Conservation (phyloP, 345 rosid genomes). For the Camelina laxa region DNA sequence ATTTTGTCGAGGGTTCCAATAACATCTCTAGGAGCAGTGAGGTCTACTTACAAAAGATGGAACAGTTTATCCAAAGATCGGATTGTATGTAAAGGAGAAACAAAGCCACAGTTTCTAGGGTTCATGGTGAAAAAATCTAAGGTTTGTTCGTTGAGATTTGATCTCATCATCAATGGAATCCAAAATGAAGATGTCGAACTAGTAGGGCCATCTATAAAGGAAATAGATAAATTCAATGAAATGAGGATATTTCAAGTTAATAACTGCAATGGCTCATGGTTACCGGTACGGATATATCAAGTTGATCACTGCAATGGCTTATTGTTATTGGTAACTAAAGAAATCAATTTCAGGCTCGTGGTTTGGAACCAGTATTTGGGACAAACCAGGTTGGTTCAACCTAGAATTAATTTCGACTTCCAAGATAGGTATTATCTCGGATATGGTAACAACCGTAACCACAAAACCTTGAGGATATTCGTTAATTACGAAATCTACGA, state of each 20-base stretch:
- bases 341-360: no score
- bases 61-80: background rate
- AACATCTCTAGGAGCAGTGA: background rate
- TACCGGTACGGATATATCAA: no score
- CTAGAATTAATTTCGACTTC: background rate
- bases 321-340: no score
- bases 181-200: background rate
- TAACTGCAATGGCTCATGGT: no score
- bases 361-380: no score
- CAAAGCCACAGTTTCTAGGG: background rate
- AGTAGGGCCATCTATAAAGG: no score
- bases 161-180: background rate
- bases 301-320: no score
- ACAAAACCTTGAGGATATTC: background rate
- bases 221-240: no score
- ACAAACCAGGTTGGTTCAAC: background rate
- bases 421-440: background rate
- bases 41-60: background rate
- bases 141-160: background rate
- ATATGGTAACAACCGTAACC: constrained; percentile 13
- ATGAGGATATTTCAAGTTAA: no score
- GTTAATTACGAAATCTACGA: background rate
- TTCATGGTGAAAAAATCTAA: background rate
- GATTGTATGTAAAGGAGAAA: background rate
- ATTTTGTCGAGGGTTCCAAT: background rate